These are phyloP conservation scores for Viridothelium virens DNA, from an alignment of 495 filamentous ascomycete genomes.

Conservation along the genomic window DNA sequence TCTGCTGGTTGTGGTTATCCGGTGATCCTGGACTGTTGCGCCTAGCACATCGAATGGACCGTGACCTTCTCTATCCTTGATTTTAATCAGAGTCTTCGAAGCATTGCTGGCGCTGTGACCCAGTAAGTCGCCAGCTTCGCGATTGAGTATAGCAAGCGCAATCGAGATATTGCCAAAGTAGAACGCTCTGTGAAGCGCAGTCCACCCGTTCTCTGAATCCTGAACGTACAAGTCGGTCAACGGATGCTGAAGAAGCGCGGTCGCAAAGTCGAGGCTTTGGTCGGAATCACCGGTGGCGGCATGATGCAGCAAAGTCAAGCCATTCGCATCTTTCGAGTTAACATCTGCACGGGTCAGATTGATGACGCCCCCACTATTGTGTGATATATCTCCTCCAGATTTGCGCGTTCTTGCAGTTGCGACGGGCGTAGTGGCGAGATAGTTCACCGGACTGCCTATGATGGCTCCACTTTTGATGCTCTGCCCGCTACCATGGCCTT, in stretches of 20 bases:
- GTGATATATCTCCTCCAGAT: slow-evolving; percentile 24
- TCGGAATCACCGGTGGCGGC: slow-evolving; percentile 65
- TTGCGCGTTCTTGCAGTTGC: slow-evolving; percentile 38
- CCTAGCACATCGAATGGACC: slow-evolving; percentile 90
- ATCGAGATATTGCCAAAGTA: slow-evolving; percentile 89
- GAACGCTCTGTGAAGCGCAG: slow-evolving; percentile 81
- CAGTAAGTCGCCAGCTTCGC: slow-evolving; percentile 60
- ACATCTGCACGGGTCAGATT: slow-evolving; percentile 62
- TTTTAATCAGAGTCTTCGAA: slow-evolving; percentile 60
- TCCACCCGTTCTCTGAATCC: slow-evolving; percentile 93
- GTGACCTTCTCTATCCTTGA: slow-evolving; percentile 90
- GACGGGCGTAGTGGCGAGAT: slow-evolving; percentile 43
- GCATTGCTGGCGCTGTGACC: slow-evolving; percentile 42
- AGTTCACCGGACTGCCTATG: slow-evolving; percentile 44
- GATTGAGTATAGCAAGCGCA: slow-evolving; percentile 67
- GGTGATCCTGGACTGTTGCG: slow-evolving; percentile 60
- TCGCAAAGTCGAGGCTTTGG: slow-evolving; percentile 62
- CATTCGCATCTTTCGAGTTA: slow-evolving; percentile 70
- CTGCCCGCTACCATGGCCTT: slow-evolving; percentile 29
- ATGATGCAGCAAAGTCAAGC: slow-evolving; percentile 78
- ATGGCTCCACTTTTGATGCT: slow-evolving; percentile 34
- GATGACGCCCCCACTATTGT: slow-evolving; percentile 16
- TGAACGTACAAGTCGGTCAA: slow-evolving; percentile 77
- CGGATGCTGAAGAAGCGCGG: slow-evolving; percentile 69
- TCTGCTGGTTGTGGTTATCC: slow-evolving; percentile 22